These are phyloP conservation scores for Candida freyschussii DNA, from an alignment of 1,139 yeast species.

Conservation along the genomic window DNA sequence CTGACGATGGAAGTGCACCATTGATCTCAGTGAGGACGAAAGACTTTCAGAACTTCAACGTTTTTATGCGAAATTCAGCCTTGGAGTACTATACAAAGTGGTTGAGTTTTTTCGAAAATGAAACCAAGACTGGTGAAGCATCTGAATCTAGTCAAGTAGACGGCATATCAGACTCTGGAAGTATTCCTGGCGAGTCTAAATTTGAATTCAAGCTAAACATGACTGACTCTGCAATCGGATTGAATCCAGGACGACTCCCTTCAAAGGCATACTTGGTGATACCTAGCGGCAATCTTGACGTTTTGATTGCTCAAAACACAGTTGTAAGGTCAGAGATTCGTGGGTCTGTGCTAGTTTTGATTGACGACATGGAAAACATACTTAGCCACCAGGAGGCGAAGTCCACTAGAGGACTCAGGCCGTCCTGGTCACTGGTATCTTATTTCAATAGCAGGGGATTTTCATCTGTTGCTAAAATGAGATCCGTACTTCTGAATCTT, in stretches of 20 bases:
- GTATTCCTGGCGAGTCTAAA: constrained; percentile 7
- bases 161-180: constrained; percentile 8
- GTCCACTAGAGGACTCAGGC: constrained; percentile 15
- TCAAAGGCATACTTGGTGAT: constrained; percentile 50
- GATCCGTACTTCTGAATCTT: constrained; percentile 31
- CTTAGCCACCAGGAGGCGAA: constrained; percentile 23
- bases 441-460: constrained; percentile 38
- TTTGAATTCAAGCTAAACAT: constrained; percentile 42
- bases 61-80: constrained; percentile 40
- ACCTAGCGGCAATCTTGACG: constrained; percentile 48
- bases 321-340: constrained; percentile 43
- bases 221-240: constrained; percentile 49
- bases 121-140: background rate
- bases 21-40: constrained; percentile 29
- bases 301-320: constrained; percentile 34
- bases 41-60: constrained; percentile 28
- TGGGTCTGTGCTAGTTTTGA: constrained; percentile 42
- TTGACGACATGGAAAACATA: constrained; percentile 48
- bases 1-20: constrained; percentile 32
- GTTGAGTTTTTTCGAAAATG: constrained; percentile 32
- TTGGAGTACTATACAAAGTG: constrained; percentile 55
- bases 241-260: constrained; percentile 53
- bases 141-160: constrained; percentile 6
- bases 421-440: constrained; percentile 32
- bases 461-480: constrained; percentile 41